phyloP scores from a whole-genome alignment of 2,329 filamentous ascomycete genomes.

The Phaeosphaeriaceae sp. region DNA sequence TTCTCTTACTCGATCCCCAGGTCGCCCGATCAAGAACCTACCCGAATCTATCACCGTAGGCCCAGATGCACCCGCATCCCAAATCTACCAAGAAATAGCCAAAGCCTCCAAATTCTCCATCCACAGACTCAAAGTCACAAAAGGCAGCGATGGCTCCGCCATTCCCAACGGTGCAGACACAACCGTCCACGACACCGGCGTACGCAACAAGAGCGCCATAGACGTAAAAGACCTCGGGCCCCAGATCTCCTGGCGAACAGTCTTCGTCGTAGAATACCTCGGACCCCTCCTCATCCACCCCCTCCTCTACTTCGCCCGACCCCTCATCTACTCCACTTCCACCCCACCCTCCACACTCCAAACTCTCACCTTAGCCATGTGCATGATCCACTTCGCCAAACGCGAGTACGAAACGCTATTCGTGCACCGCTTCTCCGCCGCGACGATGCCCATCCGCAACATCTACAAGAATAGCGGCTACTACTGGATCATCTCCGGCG shows the following conservation, averaged over 20 bases:
- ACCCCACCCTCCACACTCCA: conserved; percentile 69
- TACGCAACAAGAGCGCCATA: conserved; percentile 67
- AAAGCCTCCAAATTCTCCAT: conserved; percentile 60
- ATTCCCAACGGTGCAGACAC: conserved; percentile 62
- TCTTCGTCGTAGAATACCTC: conserved; percentile 94
- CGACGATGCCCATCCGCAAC: conserved; percentile 89
- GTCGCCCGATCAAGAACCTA: conserved; percentile 67
- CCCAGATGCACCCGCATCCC: conserved; percentile 57
- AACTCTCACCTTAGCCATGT: conserved; percentile 73
- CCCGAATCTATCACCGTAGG: conserved; percentile 62
- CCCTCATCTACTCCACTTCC: conserved; percentile 70
- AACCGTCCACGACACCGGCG: conserved; percentile 61
- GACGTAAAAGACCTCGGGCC: conserved; percentile 92
- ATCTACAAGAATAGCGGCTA: conserved; percentile 95
- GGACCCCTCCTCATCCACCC: conserved; percentile 89
- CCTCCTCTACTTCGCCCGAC: conserved; percentile 72
- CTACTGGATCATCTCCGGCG: conserved; percentile 87
- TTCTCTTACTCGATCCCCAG: no score
- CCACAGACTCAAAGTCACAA: conserved; percentile 68
- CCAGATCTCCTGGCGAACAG: conserved; percentile 90
- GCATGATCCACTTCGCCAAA: conserved; percentile 87
- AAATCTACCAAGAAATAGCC: conserved; percentile 65
- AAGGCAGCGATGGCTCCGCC: conserved; percentile 65
- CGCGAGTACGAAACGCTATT: conserved; percentile 94
- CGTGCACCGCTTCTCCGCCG: conserved; percentile 91